Evolutionary conservation across 2,329 filamentous ascomycete species (phyloP).

Genomic region (Xylariaceae sp.): DNA sequence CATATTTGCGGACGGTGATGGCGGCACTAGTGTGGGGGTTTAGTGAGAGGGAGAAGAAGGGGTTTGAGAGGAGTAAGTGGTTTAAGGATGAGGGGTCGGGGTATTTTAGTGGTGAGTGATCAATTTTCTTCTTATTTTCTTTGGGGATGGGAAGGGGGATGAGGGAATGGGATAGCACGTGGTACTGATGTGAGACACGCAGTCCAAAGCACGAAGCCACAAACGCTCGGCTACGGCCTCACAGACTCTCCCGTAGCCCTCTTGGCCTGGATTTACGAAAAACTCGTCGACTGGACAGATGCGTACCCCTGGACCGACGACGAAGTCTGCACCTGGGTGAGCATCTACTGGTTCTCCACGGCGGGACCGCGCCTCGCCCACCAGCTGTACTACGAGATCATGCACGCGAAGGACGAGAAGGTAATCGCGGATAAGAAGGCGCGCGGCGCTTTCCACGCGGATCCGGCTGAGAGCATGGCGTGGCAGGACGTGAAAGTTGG

Average conservation of each 20-base stretch:
- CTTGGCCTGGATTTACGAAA: conserved; percentile 76
- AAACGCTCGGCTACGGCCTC: conserved; percentile 64
- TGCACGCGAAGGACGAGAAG: conserved; percentile 51
- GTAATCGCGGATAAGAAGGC: conserved; percentile 38
- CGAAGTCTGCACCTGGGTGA: conserved; percentile 70
- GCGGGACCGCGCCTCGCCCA: conserved; percentile 60
- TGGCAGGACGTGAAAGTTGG: conserved; percentile 42
- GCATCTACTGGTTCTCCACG: conserved; percentile 64
- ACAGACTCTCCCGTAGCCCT: conserved; percentile 64
- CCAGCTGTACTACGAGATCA: conserved; percentile 66
- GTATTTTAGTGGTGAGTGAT: conserved; percentile 10
- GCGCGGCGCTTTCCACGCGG: conserved; percentile 1
- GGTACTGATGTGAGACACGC: neutral
- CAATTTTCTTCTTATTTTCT: neutral
- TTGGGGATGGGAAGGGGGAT: neutral
- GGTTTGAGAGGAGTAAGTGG: conserved; percentile 37
- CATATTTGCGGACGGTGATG: conserved; percentile 8
- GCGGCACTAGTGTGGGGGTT: conserved; percentile 13
- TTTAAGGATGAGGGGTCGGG: conserved; percentile 17
- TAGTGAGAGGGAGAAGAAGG: conserved; percentile 39
- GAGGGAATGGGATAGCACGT: neutral
- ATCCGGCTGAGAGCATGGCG: conserved; percentile 4
- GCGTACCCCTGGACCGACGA: conserved; percentile 67
- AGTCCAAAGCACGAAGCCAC: conserved; percentile 61
- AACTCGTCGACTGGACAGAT: conserved; percentile 72